Evolutionary conservation across 805 yeast species (phyloP).

Genomic region (Lipomyces yamanashiensis): DNA sequence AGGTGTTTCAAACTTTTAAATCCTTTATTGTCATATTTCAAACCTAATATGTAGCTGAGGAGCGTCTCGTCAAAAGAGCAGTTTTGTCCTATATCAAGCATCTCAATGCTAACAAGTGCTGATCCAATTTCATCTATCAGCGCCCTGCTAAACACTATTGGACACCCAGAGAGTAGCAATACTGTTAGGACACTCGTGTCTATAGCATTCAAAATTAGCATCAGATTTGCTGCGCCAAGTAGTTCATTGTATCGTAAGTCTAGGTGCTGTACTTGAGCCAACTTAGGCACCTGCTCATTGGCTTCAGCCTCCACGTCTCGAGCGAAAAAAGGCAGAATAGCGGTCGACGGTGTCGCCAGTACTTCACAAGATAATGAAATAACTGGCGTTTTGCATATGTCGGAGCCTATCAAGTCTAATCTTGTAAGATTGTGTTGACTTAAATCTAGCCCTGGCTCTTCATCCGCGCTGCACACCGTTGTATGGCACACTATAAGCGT

Average conservation of each 20-base stretch:
- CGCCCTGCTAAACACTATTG: not conserved
- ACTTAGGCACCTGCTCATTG: too few species aligned
- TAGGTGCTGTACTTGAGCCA: not conserved
- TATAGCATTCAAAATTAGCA: not conserved
- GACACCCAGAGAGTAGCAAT: not conserved
- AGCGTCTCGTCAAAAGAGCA: not conserved
- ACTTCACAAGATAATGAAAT: not conserved
- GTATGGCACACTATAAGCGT: not conserved
- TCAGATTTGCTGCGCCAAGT: not conserved
- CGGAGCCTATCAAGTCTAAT: not conserved
- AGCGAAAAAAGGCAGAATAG: not conserved
- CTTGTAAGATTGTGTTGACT: not conserved
- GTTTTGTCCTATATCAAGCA: slow-evolving; percentile 7
- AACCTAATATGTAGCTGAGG: not conserved
- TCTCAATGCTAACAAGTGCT: not conserved
- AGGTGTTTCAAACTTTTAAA: not conserved
- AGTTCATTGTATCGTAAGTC: not conserved
- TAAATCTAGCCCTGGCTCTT: not conserved
- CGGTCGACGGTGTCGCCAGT: not conserved
- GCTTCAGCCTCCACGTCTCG: too few species aligned
- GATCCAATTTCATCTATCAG: not conserved
- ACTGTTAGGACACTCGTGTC: not conserved
- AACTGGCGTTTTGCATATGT: not conserved
- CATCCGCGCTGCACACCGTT: not conserved
- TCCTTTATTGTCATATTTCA: not conserved